phyloP scores from a whole-genome alignment of 1,284 basidiomycete species.

The Ustilago curta region DNA sequence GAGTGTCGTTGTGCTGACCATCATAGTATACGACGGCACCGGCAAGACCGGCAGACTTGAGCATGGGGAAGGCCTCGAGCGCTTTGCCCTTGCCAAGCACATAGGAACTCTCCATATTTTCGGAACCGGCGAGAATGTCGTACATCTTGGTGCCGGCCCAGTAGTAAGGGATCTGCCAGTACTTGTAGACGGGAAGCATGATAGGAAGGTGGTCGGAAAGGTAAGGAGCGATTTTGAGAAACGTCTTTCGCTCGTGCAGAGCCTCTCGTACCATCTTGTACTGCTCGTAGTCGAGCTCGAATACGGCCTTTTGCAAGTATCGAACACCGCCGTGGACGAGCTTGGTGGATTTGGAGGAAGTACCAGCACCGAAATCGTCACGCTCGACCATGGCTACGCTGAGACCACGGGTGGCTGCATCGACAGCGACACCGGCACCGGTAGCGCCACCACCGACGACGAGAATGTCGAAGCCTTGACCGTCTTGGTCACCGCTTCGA shows the following conservation, averaged over 20 bases:
- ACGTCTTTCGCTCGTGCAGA: conserved; percentile 89
- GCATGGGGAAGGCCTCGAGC: conserved; percentile 93
- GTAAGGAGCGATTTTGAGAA: conserved; percentile 95
- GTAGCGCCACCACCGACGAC: conserved; percentile 92
- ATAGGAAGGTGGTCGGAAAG: conserved; percentile 91
- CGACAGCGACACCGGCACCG: conserved; percentile 91
- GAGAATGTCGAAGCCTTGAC: conserved; percentile 75
- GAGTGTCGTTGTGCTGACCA: conserved; percentile 96
- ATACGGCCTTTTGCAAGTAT: conserved; percentile 94
- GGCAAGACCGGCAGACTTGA: conserved; percentile 90
- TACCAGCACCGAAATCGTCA: conserved; percentile 89
- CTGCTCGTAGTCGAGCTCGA: conserved; percentile 86
- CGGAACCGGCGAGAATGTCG: conserved; percentile 91
- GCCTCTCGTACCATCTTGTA: conserved; percentile 97
- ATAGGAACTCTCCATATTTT: conserved; percentile 97
- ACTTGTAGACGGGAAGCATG: conserved; percentile 88
- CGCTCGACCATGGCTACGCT: conserved; percentile 93
- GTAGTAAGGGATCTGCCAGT: conserved; percentile 98
- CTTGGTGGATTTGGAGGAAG: conserved; percentile 96
- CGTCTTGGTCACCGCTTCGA: conserved; percentile 52
- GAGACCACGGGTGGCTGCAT: conserved; percentile 90
- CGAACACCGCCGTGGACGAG: conserved; percentile 97
- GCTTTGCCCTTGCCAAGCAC: conserved; percentile 89
- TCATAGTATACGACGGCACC: conserved; percentile 98
- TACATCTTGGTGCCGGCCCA: conserved; percentile 96